These are phyloP conservation scores for Eragrostis nindensis DNA, from an alignment of 176 grass and related monocot genomes.

Conservation along the genomic window DNA sequence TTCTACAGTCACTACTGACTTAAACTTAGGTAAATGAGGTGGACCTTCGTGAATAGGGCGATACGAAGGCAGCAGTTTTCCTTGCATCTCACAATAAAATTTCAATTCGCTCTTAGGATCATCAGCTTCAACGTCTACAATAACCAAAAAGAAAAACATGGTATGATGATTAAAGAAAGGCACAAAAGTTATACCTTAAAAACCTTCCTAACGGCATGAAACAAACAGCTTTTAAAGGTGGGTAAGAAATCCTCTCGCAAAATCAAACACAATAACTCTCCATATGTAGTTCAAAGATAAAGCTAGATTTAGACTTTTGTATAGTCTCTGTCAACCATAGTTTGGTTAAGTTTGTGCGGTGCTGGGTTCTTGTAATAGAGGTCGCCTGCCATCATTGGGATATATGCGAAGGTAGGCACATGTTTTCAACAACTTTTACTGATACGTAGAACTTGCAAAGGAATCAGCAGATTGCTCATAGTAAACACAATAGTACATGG, in stretches of 20 bases:
- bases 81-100: slow-evolving; percentile 66
- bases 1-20: slow-evolving; percentile 69
- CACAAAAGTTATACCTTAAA: not conserved
- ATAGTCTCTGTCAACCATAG: too few species aligned
- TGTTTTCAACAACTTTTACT: too few species aligned
- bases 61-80: slow-evolving; percentile 58
- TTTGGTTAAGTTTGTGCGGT: too few species aligned
- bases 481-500: too few species aligned
- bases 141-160: slow-evolving; percentile 19
- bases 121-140: slow-evolving; percentile 39
- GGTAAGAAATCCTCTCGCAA: too few species aligned
- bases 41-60: slow-evolving; percentile 29
- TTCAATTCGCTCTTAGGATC: slow-evolving; percentile 70
- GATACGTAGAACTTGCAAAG: too few species aligned
- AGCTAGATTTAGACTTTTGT: too few species aligned
- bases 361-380: too few species aligned
- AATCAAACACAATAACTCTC: not conserved
- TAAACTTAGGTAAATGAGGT: slow-evolving; percentile 55
- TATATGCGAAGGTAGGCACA: too few species aligned
- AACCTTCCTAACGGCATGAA: not conserved
- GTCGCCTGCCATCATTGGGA: too few species aligned
- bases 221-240: not conserved
- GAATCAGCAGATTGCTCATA: too few species aligned
- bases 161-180: slow-evolving; percentile 1
- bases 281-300: too few species aligned